Percentiles rank a stretch among this genome's conserved stretches.
Conservation (phyloP, 805 yeast genomes). For the Pichia scutulata region DNA sequence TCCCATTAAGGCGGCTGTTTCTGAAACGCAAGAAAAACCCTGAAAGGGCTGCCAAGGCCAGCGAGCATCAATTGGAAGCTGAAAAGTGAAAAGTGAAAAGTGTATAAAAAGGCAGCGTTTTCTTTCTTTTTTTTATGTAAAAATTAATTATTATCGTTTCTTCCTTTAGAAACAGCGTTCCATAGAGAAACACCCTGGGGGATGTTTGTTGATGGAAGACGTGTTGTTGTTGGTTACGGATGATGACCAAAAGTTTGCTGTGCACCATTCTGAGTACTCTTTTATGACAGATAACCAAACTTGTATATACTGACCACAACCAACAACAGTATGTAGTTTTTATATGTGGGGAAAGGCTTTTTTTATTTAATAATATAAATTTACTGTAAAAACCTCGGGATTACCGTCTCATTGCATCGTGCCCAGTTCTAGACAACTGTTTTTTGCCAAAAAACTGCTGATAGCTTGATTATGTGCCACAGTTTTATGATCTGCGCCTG, state of each 20-base stretch:
- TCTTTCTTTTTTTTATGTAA: not conserved
- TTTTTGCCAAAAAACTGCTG: no score
- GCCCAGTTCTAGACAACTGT: no score
- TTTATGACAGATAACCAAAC: constrained; percentile 23
- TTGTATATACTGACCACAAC: constrained; percentile 5
- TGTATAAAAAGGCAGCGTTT: not conserved
- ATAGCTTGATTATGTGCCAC: no score
- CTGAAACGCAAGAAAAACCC: not conserved
- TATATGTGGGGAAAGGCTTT: no score
- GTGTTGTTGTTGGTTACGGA: constrained; percentile 2
- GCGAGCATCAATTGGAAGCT: not conserved
- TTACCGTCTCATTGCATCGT: no score
- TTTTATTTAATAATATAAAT: no score
- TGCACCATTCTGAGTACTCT: constrained; percentile 33
- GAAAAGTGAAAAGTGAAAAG: not conserved
- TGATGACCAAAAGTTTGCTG: constrained; percentile 30
- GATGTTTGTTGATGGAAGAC: not conserved
- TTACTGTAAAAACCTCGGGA: no score
- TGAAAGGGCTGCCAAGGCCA: not conserved
- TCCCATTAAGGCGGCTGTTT: not conserved
- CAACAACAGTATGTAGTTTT: not conserved
- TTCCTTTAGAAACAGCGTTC: no score
- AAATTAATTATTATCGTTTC: no score
- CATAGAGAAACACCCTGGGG: not conserved
- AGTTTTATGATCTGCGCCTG: no score